Percentiles rank a stretch among this genome's conserved stretches.
Conservation (phyloP, 768 basidiomycete species). For the Trametes elegans region DNA sequence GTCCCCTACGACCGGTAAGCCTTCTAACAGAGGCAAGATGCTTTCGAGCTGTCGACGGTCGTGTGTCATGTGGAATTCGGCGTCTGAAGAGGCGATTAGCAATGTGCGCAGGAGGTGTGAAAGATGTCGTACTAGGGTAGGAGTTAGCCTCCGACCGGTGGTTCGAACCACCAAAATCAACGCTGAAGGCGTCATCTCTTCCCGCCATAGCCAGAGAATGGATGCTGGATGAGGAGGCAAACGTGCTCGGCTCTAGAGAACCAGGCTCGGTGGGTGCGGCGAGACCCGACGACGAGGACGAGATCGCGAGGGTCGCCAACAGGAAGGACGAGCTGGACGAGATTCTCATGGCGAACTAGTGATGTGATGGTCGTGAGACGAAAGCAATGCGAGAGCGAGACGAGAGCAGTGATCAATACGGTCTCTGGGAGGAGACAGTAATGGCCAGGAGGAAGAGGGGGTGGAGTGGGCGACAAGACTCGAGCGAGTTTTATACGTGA, state of each 20-base stretch:
- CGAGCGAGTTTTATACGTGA: not conserved
- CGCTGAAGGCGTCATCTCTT: not conserved
- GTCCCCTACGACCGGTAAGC: not conserved
- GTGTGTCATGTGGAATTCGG: not conserved
- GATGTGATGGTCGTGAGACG: conserved; percentile 15
- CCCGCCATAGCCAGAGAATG: not conserved
- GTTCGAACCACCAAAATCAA: not conserved
- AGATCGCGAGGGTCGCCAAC: conserved; percentile 31
- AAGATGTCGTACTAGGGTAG: not conserved
- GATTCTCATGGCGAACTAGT: conserved; percentile 28
- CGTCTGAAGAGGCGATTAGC: not conserved
- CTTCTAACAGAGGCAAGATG: not conserved
- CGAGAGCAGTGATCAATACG: conserved; percentile 13
- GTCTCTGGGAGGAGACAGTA: conserved; percentile 20
- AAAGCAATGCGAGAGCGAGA: conserved; percentile 17
- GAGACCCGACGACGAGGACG: conserved; percentile 29
- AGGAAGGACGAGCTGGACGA: conserved; percentile 34
- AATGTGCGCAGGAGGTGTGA: not conserved
- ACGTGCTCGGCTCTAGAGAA: not conserved
- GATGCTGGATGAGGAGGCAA: conserved; percentile 11
- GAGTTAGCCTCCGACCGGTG: not conserved
- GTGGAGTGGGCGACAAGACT: not conserved
- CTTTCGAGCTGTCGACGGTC: not conserved
- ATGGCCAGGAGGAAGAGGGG: conserved; percentile 20
- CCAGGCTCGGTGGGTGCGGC: conserved; percentile 28